A percentile compares a stretch with the other conserved stretches of the same genome.
Conservation (phyloP, 2,329 filamentous ascomycete genomes). For the Fusarium lyarnte region DNA sequence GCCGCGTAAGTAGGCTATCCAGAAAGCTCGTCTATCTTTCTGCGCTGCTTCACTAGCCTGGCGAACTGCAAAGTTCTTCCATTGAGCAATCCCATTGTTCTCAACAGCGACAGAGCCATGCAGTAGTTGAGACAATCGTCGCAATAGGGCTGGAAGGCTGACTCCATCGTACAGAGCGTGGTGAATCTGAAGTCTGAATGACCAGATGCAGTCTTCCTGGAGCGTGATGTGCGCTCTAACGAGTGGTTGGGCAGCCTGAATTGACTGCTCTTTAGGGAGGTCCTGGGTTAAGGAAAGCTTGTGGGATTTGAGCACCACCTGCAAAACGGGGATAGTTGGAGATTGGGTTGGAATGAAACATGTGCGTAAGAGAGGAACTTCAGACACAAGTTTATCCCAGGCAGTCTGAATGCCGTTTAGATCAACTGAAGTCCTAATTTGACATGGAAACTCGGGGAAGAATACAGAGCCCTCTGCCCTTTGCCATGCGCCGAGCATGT, state of each 20-base stretch:
- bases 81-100: slow-evolving; percentile 34
- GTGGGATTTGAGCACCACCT: slow-evolving; percentile 61
- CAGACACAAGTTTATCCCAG: slow-evolving; percentile 68
- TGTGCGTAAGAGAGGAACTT: slow-evolving; percentile 75
- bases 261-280: background rate
- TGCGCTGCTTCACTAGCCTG: slow-evolving; percentile 8
- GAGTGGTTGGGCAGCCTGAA: slow-evolving; percentile 9
- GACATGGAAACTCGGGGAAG: slow-evolving; percentile 76
- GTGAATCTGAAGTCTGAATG: slow-evolving; percentile 72
- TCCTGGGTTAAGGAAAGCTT: slow-evolving; percentile 4
- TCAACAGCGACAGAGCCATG: background rate
- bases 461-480: slow-evolving; percentile 74
- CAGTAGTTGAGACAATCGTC: slow-evolving; percentile 41
- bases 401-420: slow-evolving; percentile 59
- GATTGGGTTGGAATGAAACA: slow-evolving; percentile 65
- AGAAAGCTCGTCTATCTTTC: slow-evolving; percentile 49
- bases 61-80: slow-evolving; percentile 38
- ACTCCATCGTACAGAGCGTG: slow-evolving; percentile 91
- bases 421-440: slow-evolving; percentile 53
- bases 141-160: slow-evolving; percentile 73
- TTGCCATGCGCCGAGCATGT: slow-evolving; percentile 83
- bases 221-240: slow-evolving; percentile 16
- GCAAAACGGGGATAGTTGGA: slow-evolving; percentile 64
- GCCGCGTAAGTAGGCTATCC: slow-evolving; percentile 52
- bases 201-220: slow-evolving; percentile 34